phyloP scores from a whole-genome alignment of 2,329 filamentous ascomycete genomes.

The Colletotrichum costaricense region DNA sequence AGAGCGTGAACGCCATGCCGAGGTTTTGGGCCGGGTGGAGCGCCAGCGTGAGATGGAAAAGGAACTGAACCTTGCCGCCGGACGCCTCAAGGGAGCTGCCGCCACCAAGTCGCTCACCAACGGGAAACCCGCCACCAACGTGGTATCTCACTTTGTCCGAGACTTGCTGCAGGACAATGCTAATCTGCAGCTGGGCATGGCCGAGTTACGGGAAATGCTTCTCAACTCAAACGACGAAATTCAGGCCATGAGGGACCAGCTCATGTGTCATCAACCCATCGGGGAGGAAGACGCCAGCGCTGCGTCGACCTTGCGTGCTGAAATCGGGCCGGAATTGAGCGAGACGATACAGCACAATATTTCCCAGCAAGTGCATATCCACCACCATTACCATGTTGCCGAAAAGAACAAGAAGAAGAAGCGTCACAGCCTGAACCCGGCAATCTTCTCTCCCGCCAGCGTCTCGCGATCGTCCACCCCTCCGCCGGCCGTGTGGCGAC shows the following conservation, averaged over 20 bases:
- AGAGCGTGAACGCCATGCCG: conserved; percentile 83
- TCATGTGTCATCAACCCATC: conserved; percentile 81
- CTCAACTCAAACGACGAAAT: conserved; percentile 95
- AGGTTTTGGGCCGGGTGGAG: conserved; percentile 86
- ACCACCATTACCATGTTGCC: conserved; percentile 90
- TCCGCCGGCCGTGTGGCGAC: conserved; percentile 49
- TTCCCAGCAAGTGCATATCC: conserved; percentile 87
- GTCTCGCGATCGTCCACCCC: conserved; percentile 55
- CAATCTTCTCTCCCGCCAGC: conserved; percentile 69
- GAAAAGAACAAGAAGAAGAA: conserved; percentile 79
- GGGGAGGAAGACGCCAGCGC: conserved; percentile 53
- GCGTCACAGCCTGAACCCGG: conserved; percentile 71
- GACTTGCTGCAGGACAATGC: conserved; percentile 97
- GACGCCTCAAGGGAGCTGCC: conserved; percentile 83
- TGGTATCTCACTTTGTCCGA: conserved; percentile 96
- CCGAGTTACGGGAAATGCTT: conserved; percentile 91
- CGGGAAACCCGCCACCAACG: conserved; percentile 69
- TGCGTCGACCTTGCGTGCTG: conserved; percentile 73
- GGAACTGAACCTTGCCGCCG: conserved; percentile 83
- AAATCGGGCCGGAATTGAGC: conserved; percentile 65
- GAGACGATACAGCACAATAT: conserved; percentile 46
- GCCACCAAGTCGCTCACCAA: conserved; percentile 73
- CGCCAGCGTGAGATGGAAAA: conserved; percentile 83
- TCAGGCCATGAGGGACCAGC: conserved; percentile 83
- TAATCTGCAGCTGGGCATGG: conserved; percentile 89